Evolutionary conservation across 306 rosid genomes (phyloP), one percentile per base, ranked within the genome.

Genomic region (Lathyrus oleraceus): DNA sequence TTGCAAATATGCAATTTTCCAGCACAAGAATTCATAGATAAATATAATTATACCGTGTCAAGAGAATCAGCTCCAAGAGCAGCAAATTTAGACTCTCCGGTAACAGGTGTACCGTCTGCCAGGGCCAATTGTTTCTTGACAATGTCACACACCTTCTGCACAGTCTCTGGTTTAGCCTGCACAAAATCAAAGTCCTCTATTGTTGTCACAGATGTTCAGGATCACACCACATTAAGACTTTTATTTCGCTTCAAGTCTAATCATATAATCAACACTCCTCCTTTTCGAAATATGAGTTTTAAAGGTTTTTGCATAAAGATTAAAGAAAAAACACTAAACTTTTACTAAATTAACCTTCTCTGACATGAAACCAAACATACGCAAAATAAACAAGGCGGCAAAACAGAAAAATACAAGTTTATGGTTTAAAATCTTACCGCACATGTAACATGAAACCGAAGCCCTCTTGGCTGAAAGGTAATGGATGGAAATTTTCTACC

Each of bases 1-100:
- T 21, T 1, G 7, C 1, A 44, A 23, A 21, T 27, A 4, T 3
- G 21, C 56, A 65, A 38, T 30, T 73, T 39, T 42, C 36, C 51
- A 56, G 35, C 66, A 47, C 53, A 51, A 64, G 5, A 78, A 51
- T 38, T 21, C 38, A 27, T 7, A 28, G 20, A 79, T 63, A 38
- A 30, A 58, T n/a, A 38, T 56, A 4, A 43, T 73, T 28, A 43
- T 90, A 94, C 97, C 85, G 96, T 94, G 83, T 94, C 97, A 17
- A 94, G 99, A 72, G 96, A 94, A 80, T 94, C 97, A 56, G 97
- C 97, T 64, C 99, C 99, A 49, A 94, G 96, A n/a, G 83, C 80
- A 48, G 82, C 1, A 78, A 94, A 94, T 71, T 86, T 91, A 28
- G 97, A 89, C 67, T 84, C 92, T 47, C 89, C 96, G 11, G 74